Percentiles rank a stretch among this genome's conserved stretches.
Conservation (phyloP, 345 rosid genomes). For the Aquilaria sinensis region DNA sequence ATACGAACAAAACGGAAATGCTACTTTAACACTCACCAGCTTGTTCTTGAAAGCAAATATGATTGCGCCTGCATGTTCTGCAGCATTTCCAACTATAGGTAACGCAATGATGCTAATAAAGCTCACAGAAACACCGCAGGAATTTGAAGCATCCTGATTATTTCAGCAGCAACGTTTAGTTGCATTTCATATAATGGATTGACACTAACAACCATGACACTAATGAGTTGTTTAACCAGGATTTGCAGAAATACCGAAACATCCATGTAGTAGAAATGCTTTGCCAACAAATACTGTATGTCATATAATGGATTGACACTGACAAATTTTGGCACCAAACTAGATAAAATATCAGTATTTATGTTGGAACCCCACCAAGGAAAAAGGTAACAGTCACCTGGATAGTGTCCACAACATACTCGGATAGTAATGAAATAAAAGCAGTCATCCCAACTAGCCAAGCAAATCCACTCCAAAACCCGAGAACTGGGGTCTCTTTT, state of each 20-base stretch:
- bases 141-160: conserved; percentile 60
- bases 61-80: conserved; percentile 93
- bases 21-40: conserved; percentile 32
- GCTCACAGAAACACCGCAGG: conserved; percentile 89
- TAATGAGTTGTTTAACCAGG: background rate
- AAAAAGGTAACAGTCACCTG: conserved; percentile 38
- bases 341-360: too few relatives aligned
- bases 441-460: conserved; percentile 88
- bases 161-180: too few relatives aligned
- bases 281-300: too few relatives aligned
- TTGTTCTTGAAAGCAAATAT: conserved; percentile 93
- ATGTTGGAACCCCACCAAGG: background rate
- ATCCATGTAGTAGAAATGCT: too few relatives aligned
- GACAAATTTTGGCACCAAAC: too few relatives aligned
- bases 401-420: conserved; percentile 75
- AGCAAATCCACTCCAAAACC: conserved; percentile 74
- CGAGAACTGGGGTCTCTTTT: conserved; percentile 60
- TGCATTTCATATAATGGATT: too few relatives aligned
- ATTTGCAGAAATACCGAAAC: too few relatives aligned
- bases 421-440: conserved; percentile 65
- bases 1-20: background rate
- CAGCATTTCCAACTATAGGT: conserved; percentile 93
- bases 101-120: conserved; percentile 84
- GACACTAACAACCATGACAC: background rate
- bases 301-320: too few relatives aligned